Evolutionary conservation across 768 basidiomycete species (phyloP).

Genomic region (Macrocybe gigantea): DNA sequence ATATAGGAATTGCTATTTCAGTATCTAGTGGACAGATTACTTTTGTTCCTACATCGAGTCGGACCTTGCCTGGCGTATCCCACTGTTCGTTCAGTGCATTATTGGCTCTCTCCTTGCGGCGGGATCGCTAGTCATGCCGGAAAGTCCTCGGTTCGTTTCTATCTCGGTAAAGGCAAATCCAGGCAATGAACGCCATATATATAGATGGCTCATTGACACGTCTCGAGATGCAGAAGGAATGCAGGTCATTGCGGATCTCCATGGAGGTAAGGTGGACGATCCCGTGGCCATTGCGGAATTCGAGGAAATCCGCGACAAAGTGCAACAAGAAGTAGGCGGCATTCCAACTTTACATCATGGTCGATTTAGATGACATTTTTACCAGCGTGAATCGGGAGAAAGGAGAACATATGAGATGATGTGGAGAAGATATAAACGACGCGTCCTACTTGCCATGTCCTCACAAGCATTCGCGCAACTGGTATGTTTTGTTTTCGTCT

Average conservation of each 20-base stretch:
- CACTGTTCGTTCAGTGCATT: constrained; percentile 81
- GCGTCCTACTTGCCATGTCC: constrained; percentile 91
- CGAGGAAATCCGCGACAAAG: constrained; percentile 81
- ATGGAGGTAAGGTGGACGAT: constrained; percentile 73
- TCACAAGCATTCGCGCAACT: constrained; percentile 95
- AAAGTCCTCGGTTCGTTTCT: constrained; percentile 61
- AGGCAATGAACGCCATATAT: not conserved
- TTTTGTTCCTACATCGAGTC: constrained; percentile 86
- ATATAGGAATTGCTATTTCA: not conserved
- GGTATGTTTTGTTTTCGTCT: constrained; percentile 37
- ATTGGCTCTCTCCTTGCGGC: constrained; percentile 76
- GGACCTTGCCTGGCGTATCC: constrained; percentile 87
- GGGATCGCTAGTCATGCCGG: constrained; percentile 82
- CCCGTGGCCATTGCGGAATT: constrained; percentile 75
- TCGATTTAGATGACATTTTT: constrained; percentile 1
- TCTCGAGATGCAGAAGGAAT: constrained; percentile 81
- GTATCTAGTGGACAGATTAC: constrained; percentile 85
- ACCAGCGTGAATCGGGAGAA: constrained; percentile 70
- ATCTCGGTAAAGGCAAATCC: no score
- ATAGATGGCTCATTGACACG: constrained; percentile 85
- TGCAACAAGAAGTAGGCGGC: constrained; percentile 55
- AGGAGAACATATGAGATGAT: constrained; percentile 71
- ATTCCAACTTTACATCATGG: not conserved
- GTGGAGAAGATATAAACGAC: constrained; percentile 83
- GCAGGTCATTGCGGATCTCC: constrained; percentile 81